Conservation (phyloP, 371 early-diverging fungal genomes). For the Mucor racemosus region DNA sequence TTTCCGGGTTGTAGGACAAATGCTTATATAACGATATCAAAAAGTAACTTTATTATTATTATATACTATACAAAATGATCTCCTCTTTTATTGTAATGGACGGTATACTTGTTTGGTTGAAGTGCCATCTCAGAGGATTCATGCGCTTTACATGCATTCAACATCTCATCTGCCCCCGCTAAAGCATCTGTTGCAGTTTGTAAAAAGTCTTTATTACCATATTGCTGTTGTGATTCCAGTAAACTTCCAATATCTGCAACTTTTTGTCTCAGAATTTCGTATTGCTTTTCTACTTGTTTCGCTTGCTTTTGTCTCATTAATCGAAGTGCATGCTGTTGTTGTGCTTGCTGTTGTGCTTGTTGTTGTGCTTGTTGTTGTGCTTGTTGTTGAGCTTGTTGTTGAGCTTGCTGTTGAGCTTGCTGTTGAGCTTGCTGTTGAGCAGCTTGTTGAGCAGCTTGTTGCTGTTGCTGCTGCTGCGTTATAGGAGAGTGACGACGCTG, state of each 20-base stretch:
- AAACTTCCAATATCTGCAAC: constrained; percentile 40
- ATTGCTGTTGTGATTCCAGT: constrained; percentile 40
- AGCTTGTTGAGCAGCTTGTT: constrained; percentile 9
- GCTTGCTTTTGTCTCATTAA: constrained; percentile 31
- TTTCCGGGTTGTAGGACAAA: not conserved
- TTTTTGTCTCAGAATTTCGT: constrained; percentile 39
- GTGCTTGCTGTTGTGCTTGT: constrained; percentile 22
- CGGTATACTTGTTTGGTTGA: constrained; percentile 46
- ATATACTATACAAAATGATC: constrained; percentile 22
- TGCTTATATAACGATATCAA: not conserved
- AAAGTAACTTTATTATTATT: not conserved
- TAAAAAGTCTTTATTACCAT: constrained; percentile 43
- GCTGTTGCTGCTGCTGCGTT: constrained; percentile 14
- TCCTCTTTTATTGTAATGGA: constrained; percentile 39
- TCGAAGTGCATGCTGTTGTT: constrained; percentile 27
- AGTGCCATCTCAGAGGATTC: constrained; percentile 22
- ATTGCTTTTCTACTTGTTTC: constrained; percentile 40
- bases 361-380: constrained; percentile 19
- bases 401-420: constrained; percentile 18
- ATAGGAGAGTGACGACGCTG: constrained; percentile 11
- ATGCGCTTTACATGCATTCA: constrained; percentile 36
- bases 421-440: constrained; percentile 5
- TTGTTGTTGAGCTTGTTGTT: constrained; percentile 18
- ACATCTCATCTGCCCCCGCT: constrained; percentile 46
- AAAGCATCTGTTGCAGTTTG: constrained; percentile 45